Conservation (phyloP, 116 monocot species). For the Trichopus zeylanicus region DNA sequence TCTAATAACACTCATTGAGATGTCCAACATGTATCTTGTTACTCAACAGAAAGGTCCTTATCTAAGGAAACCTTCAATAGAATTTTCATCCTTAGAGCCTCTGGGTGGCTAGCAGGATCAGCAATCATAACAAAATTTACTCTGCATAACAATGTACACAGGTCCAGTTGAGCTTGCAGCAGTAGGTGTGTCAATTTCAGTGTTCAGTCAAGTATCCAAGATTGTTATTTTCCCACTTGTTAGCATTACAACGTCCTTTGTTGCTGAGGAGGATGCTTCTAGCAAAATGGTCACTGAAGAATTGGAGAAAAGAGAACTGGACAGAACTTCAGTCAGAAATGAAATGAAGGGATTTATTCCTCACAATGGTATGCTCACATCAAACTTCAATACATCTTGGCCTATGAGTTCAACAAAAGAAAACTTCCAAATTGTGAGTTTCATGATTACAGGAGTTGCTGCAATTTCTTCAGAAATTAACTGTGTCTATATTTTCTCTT, state of each 20-base stretch:
- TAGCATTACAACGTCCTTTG: slow-evolving; percentile 83
- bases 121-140: too few relatives aligned
- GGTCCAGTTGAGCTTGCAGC: slow-evolving; percentile 82
- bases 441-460: too few relatives aligned
- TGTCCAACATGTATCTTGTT: too few relatives aligned
- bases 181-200: slow-evolving; percentile 75
- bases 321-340: slow-evolving; percentile 7
- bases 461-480: background rate
- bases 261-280: slow-evolving; percentile 69
- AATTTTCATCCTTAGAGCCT: too few relatives aligned
- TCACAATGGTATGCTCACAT: slow-evolving; percentile 22
- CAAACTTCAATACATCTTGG: background rate
- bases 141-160: slow-evolving; percentile 5
- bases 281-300: slow-evolving; percentile 22
- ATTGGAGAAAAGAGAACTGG: slow-evolving; percentile 14
- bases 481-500: background rate
- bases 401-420: too few relatives aligned
- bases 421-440: too few relatives aligned
- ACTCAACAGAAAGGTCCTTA: too few relatives aligned
- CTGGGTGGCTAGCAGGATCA: too few relatives aligned
- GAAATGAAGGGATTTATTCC: slow-evolving; percentile 41
- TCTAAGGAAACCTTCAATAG: too few relatives aligned
- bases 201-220: slow-evolving; percentile 73
- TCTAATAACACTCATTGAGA: too few relatives aligned
- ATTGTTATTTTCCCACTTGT: slow-evolving; percentile 74